Conservation (phyloP, 306 rosid species). For the Castanea crenata region DNA sequence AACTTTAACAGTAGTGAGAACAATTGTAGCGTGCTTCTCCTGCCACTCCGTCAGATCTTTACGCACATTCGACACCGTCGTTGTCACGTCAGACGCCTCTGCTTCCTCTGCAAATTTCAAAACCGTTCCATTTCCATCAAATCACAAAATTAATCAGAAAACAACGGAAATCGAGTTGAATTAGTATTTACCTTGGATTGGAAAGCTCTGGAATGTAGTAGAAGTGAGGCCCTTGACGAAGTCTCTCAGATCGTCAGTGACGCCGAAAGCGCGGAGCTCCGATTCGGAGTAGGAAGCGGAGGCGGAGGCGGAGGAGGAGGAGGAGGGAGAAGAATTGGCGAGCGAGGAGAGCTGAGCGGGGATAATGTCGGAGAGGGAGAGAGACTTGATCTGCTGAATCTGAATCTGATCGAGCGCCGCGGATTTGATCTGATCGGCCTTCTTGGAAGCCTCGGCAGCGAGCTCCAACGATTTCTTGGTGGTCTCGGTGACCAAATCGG, state of each 20-base stretch:
- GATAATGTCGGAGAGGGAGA: constrained; percentile 61
- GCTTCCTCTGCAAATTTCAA: constrained; percentile 57
- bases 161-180: neutral
- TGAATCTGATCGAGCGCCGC: constrained; percentile 76
- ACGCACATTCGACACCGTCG: constrained; percentile 72
- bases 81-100: constrained; percentile 55
- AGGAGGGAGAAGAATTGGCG: constrained; percentile 22
- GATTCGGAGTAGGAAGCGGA: constrained; percentile 34
- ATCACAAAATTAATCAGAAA: neutral
- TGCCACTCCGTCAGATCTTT: constrained; percentile 97
- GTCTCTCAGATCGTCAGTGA: constrained; percentile 80
- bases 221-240: constrained; percentile 90
- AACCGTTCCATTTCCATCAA: neutral
- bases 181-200: constrained; percentile 54
- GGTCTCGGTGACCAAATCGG: constrained; percentile 93
- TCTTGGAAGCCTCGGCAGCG: constrained; percentile 94
- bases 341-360: constrained; percentile 67
- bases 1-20: constrained; percentile 91
- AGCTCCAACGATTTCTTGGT: constrained; percentile 86
- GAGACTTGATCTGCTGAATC: constrained; percentile 76
- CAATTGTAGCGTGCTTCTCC: constrained; percentile 90
- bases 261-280: constrained; percentile 60
- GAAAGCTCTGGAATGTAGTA: constrained; percentile 76
- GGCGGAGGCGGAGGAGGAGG: constrained; percentile 14
- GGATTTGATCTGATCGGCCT: constrained; percentile 74